Evolutionary conservation across 192 early-diverging fungal species (phyloP).

Genomic region (Phlyctochytrium planicorne): DNA sequence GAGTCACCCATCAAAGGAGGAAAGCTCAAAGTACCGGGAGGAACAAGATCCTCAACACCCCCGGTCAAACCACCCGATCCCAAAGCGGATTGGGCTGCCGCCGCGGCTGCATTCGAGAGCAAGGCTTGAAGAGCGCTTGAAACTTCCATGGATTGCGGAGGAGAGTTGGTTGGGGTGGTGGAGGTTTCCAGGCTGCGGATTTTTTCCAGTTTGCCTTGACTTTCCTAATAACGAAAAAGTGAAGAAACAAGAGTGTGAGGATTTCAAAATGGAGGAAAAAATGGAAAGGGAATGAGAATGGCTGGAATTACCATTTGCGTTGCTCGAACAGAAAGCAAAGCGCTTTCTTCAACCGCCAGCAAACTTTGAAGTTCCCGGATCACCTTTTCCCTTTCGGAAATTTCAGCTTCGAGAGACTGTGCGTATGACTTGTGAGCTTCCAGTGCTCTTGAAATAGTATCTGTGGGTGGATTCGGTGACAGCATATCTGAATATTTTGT

Average conservation of each 20-base stretch:
- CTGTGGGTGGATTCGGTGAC: conserved; percentile 5
- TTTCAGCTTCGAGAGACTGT: background rate
- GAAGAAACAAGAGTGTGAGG: background rate
- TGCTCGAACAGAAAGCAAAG: background rate
- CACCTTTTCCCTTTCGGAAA: background rate
- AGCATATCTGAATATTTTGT: too few species aligned
- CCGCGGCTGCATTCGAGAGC: background rate
- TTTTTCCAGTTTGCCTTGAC: background rate
- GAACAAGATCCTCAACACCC: background rate
- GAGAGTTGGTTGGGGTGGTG: background rate
- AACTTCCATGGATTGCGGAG: background rate
- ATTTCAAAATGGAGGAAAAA: background rate
- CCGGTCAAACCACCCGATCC: background rate
- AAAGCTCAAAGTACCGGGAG: background rate
- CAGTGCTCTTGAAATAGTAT: background rate
- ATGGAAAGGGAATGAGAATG: too few species aligned
- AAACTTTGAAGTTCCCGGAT: background rate
- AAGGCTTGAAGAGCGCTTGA: background rate
- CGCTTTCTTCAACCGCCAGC: background rate
- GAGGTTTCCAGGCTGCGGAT: background rate
- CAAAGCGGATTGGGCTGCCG: background rate
- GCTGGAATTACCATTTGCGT: background rate
- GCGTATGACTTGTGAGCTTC: background rate
- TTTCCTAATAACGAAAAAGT: background rate
- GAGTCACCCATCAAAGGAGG: background rate